These are phyloP conservation scores for Jaapia argillacea DNA, from an alignment of 768 basidiomycete species.

Conservation along the genomic window DNA sequence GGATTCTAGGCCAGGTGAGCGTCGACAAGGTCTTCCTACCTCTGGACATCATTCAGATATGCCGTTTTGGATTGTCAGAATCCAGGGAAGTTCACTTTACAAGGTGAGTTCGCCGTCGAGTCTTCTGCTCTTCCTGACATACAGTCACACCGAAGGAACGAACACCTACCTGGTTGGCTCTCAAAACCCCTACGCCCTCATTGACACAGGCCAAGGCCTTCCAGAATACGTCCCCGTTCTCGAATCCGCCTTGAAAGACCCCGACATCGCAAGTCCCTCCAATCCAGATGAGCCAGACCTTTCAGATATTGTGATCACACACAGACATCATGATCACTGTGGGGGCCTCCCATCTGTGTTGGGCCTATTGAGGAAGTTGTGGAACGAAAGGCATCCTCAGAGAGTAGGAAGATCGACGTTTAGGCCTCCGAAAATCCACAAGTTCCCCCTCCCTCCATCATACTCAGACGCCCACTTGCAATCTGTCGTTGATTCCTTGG, in stretches of 20 bases:
- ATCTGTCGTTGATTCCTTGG: slow-evolving; percentile 29
- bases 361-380: slow-evolving; percentile 49
- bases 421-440: slow-evolving; percentile 65
- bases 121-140: too few relatives aligned
- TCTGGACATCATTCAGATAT: neutral
- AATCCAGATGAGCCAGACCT: slow-evolving; percentile 42
- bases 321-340: slow-evolving; percentile 85
- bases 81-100: slow-evolving; percentile 81
- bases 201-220: slow-evolving; percentile 78
- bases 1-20: slow-evolving; percentile 69
- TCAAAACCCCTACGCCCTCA: slow-evolving; percentile 60
- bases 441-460: slow-evolving; percentile 38
- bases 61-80: slow-evolving; percentile 37
- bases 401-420: slow-evolving; percentile 28
- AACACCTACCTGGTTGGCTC: slow-evolving; percentile 82
- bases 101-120: slow-evolving; percentile 56
- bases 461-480: slow-evolving; percentile 26
- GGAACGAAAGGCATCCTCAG: slow-evolving; percentile 38
- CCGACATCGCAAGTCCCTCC: slow-evolving; percentile 18
- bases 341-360: slow-evolving; percentile 69
- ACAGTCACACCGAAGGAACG: slow-evolving; percentile 45
- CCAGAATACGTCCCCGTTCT: slow-evolving; percentile 61
- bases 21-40: neutral
- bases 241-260: slow-evolving; percentile 42
- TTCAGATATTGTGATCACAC: slow-evolving; percentile 87